Conservation (phyloP, 345 rosid genomes). For the Linum trigynum region DNA sequence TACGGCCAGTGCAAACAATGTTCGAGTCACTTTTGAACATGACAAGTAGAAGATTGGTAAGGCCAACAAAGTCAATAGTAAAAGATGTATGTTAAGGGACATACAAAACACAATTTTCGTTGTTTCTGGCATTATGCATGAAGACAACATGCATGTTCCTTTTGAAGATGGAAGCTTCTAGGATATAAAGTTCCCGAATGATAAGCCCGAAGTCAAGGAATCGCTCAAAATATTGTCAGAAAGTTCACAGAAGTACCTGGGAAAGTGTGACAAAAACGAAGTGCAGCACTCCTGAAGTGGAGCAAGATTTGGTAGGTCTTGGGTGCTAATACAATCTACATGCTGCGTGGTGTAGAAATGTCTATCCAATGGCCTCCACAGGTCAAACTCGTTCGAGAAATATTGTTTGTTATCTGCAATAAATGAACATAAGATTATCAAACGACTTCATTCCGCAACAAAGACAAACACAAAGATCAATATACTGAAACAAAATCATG, state of each 20-base stretch:
- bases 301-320: slow-evolving; percentile 44
- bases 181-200: background rate
- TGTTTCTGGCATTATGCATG: background rate
- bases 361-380: slow-evolving; percentile 87
- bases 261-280: slow-evolving; percentile 53
- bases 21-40: slow-evolving; percentile 43
- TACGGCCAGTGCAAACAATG: slow-evolving; percentile 45
- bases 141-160: background rate
- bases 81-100: background rate
- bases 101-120: background rate
- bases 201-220: background rate
- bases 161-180: background rate
- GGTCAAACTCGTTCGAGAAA: slow-evolving; percentile 77
- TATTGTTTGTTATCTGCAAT: slow-evolving; percentile 54
- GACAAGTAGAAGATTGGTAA: slow-evolving; percentile 9
- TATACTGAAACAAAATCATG: background rate
- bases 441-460: background rate
- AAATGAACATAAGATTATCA: background rate
- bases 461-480: background rate
- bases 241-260: slow-evolving; percentile 35
- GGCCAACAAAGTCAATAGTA: background rate
- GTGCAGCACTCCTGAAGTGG: slow-evolving; percentile 46
- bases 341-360: slow-evolving; percentile 43
- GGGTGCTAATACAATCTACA: slow-evolving; percentile 67
- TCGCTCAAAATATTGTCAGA: slow-evolving; percentile 1